A percentile compares a stretch with the other conserved stretches of the same genome.
These are phyloP conservation scores for Elaeagnus macrophylla DNA, from an alignment of 306 rosid species.

Conservation along the genomic window DNA sequence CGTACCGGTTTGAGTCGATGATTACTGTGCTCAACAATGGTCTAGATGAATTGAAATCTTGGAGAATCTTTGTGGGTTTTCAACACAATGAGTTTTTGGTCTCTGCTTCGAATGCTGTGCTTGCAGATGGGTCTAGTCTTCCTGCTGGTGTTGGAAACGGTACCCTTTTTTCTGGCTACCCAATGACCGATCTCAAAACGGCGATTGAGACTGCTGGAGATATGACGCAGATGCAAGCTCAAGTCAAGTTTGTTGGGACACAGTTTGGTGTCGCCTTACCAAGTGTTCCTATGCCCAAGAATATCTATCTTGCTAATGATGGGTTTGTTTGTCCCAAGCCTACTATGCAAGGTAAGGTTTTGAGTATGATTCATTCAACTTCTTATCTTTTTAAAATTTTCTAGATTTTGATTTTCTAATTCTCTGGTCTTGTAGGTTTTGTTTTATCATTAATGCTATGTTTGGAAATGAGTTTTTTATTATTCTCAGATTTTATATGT, in stretches of 20 bases:
- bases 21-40: slow-evolving; percentile 81
- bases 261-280: slow-evolving; percentile 79
- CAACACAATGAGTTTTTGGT: slow-evolving; percentile 54
- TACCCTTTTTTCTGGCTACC: slow-evolving; percentile 63
- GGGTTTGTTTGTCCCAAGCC: slow-evolving; percentile 51
- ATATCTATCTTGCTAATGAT: slow-evolving; percentile 61
- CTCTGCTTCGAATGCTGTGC: slow-evolving; percentile 62
- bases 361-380: not conserved
- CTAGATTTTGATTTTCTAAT: not conserved
- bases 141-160: slow-evolving; percentile 73
- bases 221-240: slow-evolving; percentile 65
- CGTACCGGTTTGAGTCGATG: slow-evolving; percentile 69
- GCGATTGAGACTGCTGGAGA: slow-evolving; percentile 92
- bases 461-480: no score
- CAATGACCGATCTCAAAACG: slow-evolving; percentile 79
- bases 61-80: slow-evolving; percentile 78
- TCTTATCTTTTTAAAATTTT: not conserved
- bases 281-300: slow-evolving; percentile 49
- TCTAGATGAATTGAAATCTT: slow-evolving; percentile 61
- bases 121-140: slow-evolving; percentile 43
- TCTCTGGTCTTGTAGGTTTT: not conserved
- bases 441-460: not conserved
- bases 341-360: slow-evolving; percentile 36
- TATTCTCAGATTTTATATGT: no score
- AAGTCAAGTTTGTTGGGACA: slow-evolving; percentile 56